phyloP scores from a whole-genome alignment of 352 stramenopile genomes.

The Ophiocytium majus region DNA sequence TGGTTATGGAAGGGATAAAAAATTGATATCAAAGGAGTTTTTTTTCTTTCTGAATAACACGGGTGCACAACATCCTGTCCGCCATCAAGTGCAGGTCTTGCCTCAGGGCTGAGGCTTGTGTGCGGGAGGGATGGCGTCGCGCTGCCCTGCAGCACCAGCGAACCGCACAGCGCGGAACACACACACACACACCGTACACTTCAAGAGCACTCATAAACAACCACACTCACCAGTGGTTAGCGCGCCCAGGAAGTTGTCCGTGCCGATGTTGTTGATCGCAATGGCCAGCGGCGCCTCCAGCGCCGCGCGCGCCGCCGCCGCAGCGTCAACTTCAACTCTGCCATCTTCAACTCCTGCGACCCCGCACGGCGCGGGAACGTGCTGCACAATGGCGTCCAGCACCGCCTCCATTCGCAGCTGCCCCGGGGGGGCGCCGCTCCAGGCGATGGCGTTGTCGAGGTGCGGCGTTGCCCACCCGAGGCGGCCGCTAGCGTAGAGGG shows the following conservation, averaged over 20 bases:
- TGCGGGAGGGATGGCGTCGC: neutral
- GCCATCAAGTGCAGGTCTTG: no score
- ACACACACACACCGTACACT: neutral
- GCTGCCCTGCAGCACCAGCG: neutral
- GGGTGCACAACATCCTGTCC: no score
- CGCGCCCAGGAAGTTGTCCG: constrained; percentile 75
- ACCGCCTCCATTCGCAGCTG: constrained; percentile 71
- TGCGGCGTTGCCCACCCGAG: constrained; percentile 43
- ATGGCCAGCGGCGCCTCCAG: constrained; percentile 75
- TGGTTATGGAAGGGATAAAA: no score
- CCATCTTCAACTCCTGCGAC: no score
- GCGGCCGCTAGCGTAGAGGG: constrained; percentile 82
- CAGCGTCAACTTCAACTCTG: no score
- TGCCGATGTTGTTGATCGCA: constrained; percentile 81
- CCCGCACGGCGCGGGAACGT: constrained; percentile 70
- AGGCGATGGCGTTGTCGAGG: constrained; percentile 44
- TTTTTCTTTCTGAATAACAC: no score
- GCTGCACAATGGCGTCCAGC: constrained; percentile 82
- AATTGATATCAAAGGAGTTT: no score
- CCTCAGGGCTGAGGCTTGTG: neutral
- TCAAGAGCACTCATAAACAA: constrained; percentile 11
- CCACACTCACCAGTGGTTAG: constrained; percentile 37
- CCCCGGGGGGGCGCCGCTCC: constrained; percentile 28
- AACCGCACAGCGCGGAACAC: neutral
- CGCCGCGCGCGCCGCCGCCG: constrained; percentile 57